Evolutionary conservation across 805 yeast genomes (phyloP).

Genomic region (Tetrapisispora arboricola): DNA sequence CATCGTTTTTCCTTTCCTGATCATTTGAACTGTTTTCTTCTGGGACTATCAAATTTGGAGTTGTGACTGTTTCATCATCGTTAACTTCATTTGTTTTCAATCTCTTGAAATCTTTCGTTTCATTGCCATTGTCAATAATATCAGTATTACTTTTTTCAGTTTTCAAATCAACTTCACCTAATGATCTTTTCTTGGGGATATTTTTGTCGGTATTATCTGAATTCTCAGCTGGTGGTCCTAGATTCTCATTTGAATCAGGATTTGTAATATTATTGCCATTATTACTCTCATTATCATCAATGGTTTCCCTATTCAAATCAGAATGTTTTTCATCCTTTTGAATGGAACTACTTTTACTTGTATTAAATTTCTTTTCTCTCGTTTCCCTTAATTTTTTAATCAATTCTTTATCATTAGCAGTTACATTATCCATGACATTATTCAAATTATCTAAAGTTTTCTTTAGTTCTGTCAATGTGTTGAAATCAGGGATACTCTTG

Average conservation of each 20-base stretch:
- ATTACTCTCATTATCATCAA: not conserved
- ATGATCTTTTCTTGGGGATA: conserved; percentile 10
- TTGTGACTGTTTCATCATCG: too few species aligned
- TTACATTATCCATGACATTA: conserved; percentile 9
- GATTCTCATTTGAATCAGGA: not conserved
- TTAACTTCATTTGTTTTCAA: not conserved
- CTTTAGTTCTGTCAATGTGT: conserved; percentile 36
- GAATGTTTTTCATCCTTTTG: too few species aligned
- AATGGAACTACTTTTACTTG: too few species aligned
- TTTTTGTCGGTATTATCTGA: conserved; percentile 3
- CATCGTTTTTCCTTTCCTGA: conserved; percentile 1
- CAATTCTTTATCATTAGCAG: conserved; percentile 13
- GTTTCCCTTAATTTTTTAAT: conserved; percentile 12
- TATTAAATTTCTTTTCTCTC: conserved; percentile 4
- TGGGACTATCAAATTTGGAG: too few species aligned
- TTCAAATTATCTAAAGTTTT: conserved; percentile 26
- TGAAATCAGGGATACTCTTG: conserved; percentile 32
- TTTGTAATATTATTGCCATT: not conserved
- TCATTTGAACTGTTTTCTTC: conserved; percentile 1
- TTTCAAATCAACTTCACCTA: conserved; percentile 9
- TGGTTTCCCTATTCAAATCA: too few species aligned
- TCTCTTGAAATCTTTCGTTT: too few species aligned
- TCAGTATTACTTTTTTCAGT: not conserved
- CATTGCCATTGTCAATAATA: too few species aligned
- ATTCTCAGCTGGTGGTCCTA: not conserved